Conservation (phyloP, 2,329 filamentous ascomycete genomes). For the Cryphonectria parasitica region DNA sequence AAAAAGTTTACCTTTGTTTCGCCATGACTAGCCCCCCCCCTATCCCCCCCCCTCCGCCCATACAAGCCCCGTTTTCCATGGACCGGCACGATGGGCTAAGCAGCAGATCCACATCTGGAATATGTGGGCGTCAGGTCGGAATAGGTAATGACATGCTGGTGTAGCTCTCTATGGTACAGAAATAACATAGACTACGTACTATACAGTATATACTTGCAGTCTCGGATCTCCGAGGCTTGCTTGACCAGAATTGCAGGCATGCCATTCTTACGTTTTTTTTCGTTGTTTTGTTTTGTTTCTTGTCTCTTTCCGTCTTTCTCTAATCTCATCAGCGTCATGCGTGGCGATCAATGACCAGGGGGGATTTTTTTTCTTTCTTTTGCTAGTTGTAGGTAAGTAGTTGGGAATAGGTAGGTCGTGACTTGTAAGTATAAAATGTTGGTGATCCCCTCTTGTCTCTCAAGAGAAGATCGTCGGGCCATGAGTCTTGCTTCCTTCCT, state of each 20-base stretch:
- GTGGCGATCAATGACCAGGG: background rate
- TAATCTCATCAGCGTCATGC: background rate
- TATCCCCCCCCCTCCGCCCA: background rate
- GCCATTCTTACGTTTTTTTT: background rate
- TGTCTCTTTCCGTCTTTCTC: background rate
- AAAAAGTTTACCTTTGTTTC: background rate
- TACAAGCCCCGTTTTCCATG: background rate
- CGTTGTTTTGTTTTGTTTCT: background rate
- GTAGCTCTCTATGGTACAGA: background rate
- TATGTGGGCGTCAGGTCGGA: background rate
- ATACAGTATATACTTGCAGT: background rate
- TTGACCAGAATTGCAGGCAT: background rate
- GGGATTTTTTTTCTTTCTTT: too few relatives aligned
- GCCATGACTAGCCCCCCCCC: background rate
- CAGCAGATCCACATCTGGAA: background rate
- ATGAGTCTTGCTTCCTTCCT: background rate
- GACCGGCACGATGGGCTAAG: background rate
- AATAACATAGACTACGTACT: background rate
- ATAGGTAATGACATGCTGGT: background rate
- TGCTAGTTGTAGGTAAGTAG: too few relatives aligned
- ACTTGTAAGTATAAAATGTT: background rate
- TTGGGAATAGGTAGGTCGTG: too few relatives aligned
- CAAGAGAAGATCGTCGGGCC: too few relatives aligned
- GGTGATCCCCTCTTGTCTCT: background rate
- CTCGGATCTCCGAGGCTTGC: slow-evolving; percentile 1